Base-by-base conservation (phyloP, 1,284 basidiomycete genomes). In the Phellopilus nigrolimitatus region DNA sequence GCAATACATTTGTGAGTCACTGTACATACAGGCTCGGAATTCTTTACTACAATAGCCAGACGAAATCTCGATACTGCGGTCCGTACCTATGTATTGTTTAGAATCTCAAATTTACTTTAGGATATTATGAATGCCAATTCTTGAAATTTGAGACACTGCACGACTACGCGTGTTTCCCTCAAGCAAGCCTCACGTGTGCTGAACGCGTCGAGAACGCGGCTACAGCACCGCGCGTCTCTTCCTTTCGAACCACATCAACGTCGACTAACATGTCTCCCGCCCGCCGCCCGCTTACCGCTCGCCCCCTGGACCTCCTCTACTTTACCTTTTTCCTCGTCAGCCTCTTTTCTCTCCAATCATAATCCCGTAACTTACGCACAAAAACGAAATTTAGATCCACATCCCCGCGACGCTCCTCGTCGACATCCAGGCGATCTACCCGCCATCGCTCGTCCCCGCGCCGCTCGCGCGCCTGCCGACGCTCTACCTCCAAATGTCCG, bases 351-450 rank as follows among this genome's bases (percentile, higher is more conserved):
- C n/a, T n/a, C 22, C 24, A 27, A 4, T 27, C 22, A 9, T 28
- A 13, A 27, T 13, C 12, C 2, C 8, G 13, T 15, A 52, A 2
- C 51, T 28, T n/a, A 19, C 28, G 5, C 15, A 31, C 12, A 36
- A n/a, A 17, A n/a, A 33, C 40, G 3, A 17, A 19, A 47, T n/a
- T 19, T 58, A 85, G 80, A 68, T 78, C 1, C 86, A 89, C 60
- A 68, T 88, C 13, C 75, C 79, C 1, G 78, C 80, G 2, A 79
- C 84, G 1, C 60, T 88, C 3, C 61, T 85, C 21, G 62, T 88
- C 27, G 87, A 90, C 62, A 63, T 82, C n/a, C 87, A 89, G 63
- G 67, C 75, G 2, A 49, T 90, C n/a, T 84, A 83, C 57, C 84
- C 85, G 3, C 49, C 68, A 0, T 56, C 65, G 13, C 54, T 75